Evolutionary conservation across 108 stramenopile genomes (phyloP).

Genomic region (Aurantiochytrium sp.): DNA sequence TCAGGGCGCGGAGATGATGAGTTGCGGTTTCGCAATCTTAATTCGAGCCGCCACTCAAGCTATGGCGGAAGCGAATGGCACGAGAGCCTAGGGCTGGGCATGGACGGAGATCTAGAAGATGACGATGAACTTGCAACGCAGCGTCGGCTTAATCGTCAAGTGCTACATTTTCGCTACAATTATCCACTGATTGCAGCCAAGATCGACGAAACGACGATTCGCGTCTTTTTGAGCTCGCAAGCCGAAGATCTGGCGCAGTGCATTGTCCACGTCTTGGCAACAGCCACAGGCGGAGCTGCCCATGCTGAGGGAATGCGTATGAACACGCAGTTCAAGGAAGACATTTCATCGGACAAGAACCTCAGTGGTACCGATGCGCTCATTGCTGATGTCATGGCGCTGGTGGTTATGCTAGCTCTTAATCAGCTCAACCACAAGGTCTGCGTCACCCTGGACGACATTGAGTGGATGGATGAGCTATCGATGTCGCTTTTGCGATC

Average conservation of each 20-base stretch:
- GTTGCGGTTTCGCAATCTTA: too few relatives aligned
- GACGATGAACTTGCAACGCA: background rate
- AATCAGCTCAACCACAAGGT: background rate
- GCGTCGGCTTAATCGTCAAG: background rate
- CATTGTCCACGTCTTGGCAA: background rate
- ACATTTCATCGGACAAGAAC: background rate
- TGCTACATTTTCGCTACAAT: background rate
- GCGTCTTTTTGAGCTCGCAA: background rate
- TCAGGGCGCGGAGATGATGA: too few relatives aligned
- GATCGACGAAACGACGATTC: background rate
- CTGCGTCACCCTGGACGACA: background rate
- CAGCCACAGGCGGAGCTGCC: background rate
- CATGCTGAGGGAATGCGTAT: background rate
- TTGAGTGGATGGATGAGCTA: background rate
- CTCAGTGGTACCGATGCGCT: background rate
- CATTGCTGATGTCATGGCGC: background rate
- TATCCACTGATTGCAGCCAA: background rate
- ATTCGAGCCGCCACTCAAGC: background rate
- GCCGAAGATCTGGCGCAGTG: slow-evolving; percentile 1
- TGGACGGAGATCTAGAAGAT: background rate
- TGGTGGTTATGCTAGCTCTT: background rate
- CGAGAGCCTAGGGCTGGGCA: background rate
- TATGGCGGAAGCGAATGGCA: background rate
- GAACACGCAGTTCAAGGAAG: background rate
- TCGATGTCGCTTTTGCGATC: background rate